Conservation (phyloP, 2,329 filamentous ascomycete genomes). For the Claviceps quebecensis region DNA sequence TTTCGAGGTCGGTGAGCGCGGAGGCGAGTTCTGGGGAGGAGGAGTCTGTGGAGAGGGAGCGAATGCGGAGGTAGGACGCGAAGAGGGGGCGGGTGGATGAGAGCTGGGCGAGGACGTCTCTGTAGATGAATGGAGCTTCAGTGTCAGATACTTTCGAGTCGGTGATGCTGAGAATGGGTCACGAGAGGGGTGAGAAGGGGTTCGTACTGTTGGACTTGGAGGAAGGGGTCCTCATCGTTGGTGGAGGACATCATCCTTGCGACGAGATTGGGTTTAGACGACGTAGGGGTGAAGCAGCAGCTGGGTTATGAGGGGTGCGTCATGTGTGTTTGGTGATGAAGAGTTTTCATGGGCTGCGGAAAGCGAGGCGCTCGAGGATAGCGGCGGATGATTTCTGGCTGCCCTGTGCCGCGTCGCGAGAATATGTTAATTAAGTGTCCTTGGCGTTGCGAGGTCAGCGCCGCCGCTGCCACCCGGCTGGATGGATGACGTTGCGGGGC, state of each 20-base stretch:
- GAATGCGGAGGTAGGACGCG: constrained; percentile 89
- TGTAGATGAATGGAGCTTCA: neutral
- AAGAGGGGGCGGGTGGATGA: constrained; percentile 73
- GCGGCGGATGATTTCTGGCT: too few relatives aligned
- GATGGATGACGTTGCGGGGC: too few relatives aligned
- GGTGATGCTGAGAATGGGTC: too few relatives aligned
- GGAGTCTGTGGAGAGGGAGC: constrained; percentile 60
- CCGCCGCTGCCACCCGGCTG: too few relatives aligned
- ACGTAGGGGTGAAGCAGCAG: neutral
- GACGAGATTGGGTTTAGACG: neutral
- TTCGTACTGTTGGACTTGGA: constrained; percentile 55
- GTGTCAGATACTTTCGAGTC: neutral
- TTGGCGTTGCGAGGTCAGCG: too few relatives aligned
- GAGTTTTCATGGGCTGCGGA: too few relatives aligned
- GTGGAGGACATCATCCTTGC: constrained; percentile 52
- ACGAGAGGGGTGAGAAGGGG: neutral
- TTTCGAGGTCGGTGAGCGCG: constrained; percentile 55
- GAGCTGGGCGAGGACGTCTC: constrained; percentile 79
- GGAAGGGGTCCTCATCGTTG: constrained; percentile 55
- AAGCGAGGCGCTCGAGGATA: too few relatives aligned
- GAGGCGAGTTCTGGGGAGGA: constrained; percentile 74
- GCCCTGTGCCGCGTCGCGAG: too few relatives aligned
- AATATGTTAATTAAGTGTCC: too few relatives aligned
- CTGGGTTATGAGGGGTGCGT: neutral
- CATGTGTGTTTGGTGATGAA: neutral